Conservation (phyloP, 306 rosid genomes). For the Lotus japonicus region DNA sequence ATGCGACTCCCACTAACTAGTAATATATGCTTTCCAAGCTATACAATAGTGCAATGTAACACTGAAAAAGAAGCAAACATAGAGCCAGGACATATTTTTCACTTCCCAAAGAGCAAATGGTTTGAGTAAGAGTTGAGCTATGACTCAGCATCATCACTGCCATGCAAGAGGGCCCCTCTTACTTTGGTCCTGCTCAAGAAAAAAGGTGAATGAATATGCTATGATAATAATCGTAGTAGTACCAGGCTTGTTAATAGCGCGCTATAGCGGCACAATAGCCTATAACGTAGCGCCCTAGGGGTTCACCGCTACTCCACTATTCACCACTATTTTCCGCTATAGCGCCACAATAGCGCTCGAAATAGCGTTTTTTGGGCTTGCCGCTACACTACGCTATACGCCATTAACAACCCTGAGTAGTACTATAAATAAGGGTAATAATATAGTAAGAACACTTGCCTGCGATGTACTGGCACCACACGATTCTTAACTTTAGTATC, state of each 20-base stretch:
- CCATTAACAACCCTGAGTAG: too few species aligned
- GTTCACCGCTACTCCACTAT: too few species aligned
- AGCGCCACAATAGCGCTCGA: too few species aligned
- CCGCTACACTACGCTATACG: too few species aligned
- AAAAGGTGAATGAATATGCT: background rate
- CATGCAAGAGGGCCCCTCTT: constrained; percentile 65
- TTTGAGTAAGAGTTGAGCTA: background rate
- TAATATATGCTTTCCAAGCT: background rate
- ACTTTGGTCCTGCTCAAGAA: constrained; percentile 59
- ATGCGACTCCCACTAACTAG: background rate
- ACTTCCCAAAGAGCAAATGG: background rate
- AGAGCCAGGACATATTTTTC: background rate
- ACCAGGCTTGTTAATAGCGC: too few species aligned
- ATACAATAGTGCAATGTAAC: constrained; percentile 1
- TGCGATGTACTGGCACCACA: constrained; percentile 56
- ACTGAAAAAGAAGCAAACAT: background rate
- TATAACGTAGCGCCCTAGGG: too few species aligned
- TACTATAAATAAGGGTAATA: background rate
- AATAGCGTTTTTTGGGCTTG: too few species aligned
- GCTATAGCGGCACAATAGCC: too few species aligned
- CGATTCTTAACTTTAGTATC: constrained; percentile 49
- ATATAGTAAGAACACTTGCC: constrained; percentile 32
- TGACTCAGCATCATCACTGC: constrained; percentile 31
- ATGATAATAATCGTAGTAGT: background rate
- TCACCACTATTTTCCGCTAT: too few species aligned